Conservation (phyloP, 805 yeast species). For the Barnettozyma siamensis region DNA sequence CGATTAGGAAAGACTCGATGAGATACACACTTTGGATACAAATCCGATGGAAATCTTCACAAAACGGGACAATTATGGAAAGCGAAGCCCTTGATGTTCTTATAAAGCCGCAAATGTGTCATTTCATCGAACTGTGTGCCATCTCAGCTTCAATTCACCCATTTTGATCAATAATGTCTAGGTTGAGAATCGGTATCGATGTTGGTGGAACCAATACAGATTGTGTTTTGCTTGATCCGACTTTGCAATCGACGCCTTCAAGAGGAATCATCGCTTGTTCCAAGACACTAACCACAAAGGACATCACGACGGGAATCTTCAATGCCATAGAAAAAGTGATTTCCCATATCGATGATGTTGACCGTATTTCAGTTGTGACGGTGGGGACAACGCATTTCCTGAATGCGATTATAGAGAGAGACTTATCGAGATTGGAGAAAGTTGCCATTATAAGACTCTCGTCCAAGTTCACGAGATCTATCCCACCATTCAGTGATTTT, state of each 20-base stretch:
- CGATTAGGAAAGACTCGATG: constrained; percentile 1
- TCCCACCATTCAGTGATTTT: constrained; percentile 37
- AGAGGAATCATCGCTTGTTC: constrained; percentile 35
- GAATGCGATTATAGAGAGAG: constrained; percentile 41
- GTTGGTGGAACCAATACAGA: constrained; percentile 46
- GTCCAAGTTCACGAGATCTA: constrained; percentile 31
- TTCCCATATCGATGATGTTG: constrained; percentile 15
- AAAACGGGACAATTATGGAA: too few species aligned
- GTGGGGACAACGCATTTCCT: constrained; percentile 44
- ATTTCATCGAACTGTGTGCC: too few species aligned
- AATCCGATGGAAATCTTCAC: too few species aligned
- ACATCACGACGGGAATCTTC: constrained; percentile 37
- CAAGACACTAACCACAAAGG: constrained; percentile 36
- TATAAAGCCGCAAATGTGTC: too few species aligned
- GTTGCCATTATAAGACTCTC: constrained; percentile 38
- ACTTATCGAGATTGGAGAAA: constrained; percentile 32
- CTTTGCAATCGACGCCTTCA: constrained; percentile 11
- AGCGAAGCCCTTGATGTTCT: too few species aligned
- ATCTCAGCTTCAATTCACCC: too few species aligned
- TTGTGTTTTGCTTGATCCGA: constrained; percentile 36
- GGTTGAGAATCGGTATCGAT: constrained; percentile 36
- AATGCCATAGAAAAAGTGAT: constrained; percentile 30
- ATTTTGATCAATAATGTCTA: constrained; percentile 4
- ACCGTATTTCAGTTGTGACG: constrained; percentile 33
- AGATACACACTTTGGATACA: background rate